These are phyloP conservation scores for Globisporangium lucens DNA, from an alignment of 352 stramenopile genomes.

Conservation along the genomic window DNA sequence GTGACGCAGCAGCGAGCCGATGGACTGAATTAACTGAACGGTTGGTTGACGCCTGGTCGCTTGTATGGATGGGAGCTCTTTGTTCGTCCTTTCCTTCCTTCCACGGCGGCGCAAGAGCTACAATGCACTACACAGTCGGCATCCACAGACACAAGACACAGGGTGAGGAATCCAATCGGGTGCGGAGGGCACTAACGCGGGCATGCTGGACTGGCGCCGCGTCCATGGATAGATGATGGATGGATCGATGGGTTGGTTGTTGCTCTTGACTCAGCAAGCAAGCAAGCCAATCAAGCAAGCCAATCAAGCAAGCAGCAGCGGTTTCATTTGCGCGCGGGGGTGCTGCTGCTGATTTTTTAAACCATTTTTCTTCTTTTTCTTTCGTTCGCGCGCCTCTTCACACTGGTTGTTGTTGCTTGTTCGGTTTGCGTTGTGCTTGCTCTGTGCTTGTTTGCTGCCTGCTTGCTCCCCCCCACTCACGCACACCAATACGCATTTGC, in stretches of 20 bases:
- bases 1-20: not conserved
- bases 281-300: slow-evolving; percentile 1
- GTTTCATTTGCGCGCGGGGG: slow-evolving; percentile 1
- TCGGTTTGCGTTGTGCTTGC: too few relatives aligned
- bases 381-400: not conserved
- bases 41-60: not conserved
- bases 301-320: slow-evolving; percentile 1
- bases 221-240: not conserved
- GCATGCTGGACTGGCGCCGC: not conserved
- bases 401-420: not conserved
- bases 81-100: not conserved
- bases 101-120: slow-evolving; percentile 1
- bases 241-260: not conserved
- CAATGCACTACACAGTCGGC: not conserved
- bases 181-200: slow-evolving; percentile 6
- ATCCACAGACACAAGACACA: not conserved
- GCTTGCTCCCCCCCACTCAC: not conserved
- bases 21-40: not conserved
- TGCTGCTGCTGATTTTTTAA: not conserved
- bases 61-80: not conserved
- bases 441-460: not conserved
- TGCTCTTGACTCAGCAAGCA: not conserved
- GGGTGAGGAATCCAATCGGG: slow-evolving; percentile 3
- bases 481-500: slow-evolving; percentile 2
- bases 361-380: not conserved